A percentile compares a stretch with the other conserved stretches of the same genome.
These are phyloP conservation scores for Penicillium sp. DNA, from an alignment of 2,329 filamentous ascomycete species.

Conservation along the genomic window DNA sequence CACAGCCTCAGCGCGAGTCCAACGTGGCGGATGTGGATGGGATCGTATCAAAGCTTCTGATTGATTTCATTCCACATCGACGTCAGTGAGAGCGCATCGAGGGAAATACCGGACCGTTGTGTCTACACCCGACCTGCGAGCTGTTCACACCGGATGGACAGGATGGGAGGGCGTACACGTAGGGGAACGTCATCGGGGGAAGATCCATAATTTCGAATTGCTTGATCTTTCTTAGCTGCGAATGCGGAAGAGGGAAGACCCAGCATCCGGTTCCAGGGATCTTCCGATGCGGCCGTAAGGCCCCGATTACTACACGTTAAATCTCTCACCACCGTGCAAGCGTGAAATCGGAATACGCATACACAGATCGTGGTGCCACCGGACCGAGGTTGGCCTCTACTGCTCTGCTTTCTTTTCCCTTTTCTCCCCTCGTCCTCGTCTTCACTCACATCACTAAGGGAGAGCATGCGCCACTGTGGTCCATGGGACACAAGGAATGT, in stretches of 20 bases:
- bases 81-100: constrained; percentile 14
- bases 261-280: constrained; percentile 24
- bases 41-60: not conserved
- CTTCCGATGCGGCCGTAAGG: constrained; percentile 6
- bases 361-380: too few species aligned
- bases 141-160: too few species aligned
- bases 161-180: too few species aligned
- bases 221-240: constrained; percentile 18
- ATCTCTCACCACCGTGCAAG: constrained; percentile 11
- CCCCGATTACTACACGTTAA: constrained; percentile 8
- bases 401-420: too few species aligned
- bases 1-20: constrained; percentile 30
- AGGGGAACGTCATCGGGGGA: constrained; percentile 19
- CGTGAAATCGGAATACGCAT: too few species aligned
- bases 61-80: constrained; percentile 8
- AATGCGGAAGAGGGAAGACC: constrained; percentile 24
- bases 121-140: too few species aligned
- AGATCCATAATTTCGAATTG: constrained; percentile 17
- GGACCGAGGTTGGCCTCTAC: too few species aligned
- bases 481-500: too few species aligned
- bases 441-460: constrained; percentile 6
- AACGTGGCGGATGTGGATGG: not conserved
- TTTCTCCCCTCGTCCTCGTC: too few species aligned
- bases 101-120: too few species aligned
- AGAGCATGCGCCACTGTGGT: constrained; percentile 8